Conservation (phyloP, 441 rosid species). For the Gossypium schwendimanii region DNA sequence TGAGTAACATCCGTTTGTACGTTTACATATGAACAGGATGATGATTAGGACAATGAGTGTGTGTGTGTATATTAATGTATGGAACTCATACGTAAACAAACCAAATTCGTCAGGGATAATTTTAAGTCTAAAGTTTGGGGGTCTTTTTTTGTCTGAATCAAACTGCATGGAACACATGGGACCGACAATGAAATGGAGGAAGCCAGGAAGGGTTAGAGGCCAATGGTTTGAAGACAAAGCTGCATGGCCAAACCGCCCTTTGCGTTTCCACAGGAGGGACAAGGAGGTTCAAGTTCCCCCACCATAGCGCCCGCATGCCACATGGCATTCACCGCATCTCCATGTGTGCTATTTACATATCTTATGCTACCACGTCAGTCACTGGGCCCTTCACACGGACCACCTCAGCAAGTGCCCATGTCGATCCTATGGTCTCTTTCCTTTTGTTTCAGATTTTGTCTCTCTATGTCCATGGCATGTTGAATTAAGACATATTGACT, state of each 20-base stretch:
- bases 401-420: background rate
- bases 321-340: slow-evolving; percentile 18
- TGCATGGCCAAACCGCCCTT: slow-evolving; percentile 35
- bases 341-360: slow-evolving; percentile 19
- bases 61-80: too few relatives aligned
- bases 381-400: background rate
- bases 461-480: background rate
- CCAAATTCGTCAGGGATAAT: too few relatives aligned
- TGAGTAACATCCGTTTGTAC: too few relatives aligned
- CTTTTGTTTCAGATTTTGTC: background rate
- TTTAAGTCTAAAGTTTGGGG: too few relatives aligned
- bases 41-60: too few relatives aligned
- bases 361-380: slow-evolving; percentile 10
- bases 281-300: slow-evolving; percentile 9
- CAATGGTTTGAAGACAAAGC: slow-evolving; percentile 28
- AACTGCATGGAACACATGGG: slow-evolving; percentile 7
- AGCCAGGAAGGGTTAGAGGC: background rate
- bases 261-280: slow-evolving; percentile 18
- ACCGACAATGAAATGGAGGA: slow-evolving; percentile 18
- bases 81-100: too few relatives aligned
- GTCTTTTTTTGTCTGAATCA: too few relatives aligned
- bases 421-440: background rate
- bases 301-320: slow-evolving; percentile 12
- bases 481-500: background rate
- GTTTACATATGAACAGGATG: too few relatives aligned